A percentile compares a stretch with the other conserved stretches of the same genome.
phyloP scores from a whole-genome alignment of 345 rosid species.

The Eucalyptus melliodora region DNA sequence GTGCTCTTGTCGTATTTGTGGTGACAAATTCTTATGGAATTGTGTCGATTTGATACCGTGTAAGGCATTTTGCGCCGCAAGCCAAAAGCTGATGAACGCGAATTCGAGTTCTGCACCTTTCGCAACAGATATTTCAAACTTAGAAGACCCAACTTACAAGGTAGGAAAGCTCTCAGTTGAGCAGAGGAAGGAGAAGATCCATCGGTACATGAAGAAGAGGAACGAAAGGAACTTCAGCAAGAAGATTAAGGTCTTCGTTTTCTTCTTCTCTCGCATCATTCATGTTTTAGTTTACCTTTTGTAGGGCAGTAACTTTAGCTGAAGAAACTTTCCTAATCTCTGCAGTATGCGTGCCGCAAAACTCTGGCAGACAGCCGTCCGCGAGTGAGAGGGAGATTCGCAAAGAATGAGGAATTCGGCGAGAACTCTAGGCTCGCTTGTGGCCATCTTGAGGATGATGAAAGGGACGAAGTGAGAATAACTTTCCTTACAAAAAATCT shows the following conservation, averaged over 20 bases:
- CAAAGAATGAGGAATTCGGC: slow-evolving; percentile 75
- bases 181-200: slow-evolving; percentile 89
- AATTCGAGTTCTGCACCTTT: slow-evolving; percentile 20
- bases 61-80: slow-evolving; percentile 39
- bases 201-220: slow-evolving; percentile 88
- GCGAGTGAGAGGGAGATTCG: slow-evolving; percentile 88
- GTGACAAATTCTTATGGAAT: not conserved
- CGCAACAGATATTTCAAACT: slow-evolving; percentile 48
- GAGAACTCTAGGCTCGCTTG: slow-evolving; percentile 27
- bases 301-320: not conserved
- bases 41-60: not conserved
- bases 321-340: not conserved
- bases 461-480: slow-evolving; percentile 59
- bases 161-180: slow-evolving; percentile 76
- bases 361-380: slow-evolving; percentile 91
- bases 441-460: slow-evolving; percentile 59
- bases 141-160: slow-evolving; percentile 67
- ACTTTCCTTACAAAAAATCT: not conserved
- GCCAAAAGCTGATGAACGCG: slow-evolving; percentile 29
- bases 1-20: not conserved
- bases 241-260: slow-evolving; percentile 70
- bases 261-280: not conserved
- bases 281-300: not conserved
- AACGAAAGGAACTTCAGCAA: slow-evolving; percentile 93
- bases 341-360: slow-evolving; percentile 89